Base-by-base conservation (phyloP, 768 basidiomycete genomes). In the Glaciozyma antarctica region DNA sequence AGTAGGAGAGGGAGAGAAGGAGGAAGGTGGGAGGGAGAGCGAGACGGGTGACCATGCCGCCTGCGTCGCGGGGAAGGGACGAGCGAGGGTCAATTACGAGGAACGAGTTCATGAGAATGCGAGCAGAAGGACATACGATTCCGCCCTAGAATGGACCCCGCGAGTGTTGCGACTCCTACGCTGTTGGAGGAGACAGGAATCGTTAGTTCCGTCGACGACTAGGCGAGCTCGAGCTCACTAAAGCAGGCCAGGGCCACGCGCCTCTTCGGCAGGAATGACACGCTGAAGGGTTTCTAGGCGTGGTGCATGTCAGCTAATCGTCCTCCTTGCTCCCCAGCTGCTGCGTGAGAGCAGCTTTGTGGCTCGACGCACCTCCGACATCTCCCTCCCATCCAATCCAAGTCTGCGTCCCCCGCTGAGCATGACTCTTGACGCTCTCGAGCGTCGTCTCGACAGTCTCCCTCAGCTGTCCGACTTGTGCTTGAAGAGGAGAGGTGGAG, bases 351-450 rank as follows among this genome's bases (percentile, higher is more conserved):
- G 32, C 32, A 9, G 32, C 5, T 32, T 32, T 9, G 32, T 32
- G 32, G 32, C 38, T 41, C 38, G 21, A 76, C 79, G 70, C 76
- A 93, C 93, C 78, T 78, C 95, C 93, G 41, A 93, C 85, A 12
- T 82, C 81, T 70, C 87, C 82, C 75, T 97, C 94, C 41, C 91
- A 80, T 17, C 82, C 83, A 72, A 98, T 88, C 91, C 91, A 94
- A 67, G 81, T 81, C 41, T 85, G 82, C 22, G 94, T 83, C 52
- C 84, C 83, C 1, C 80, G 81, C 69, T 91, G 88, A 28, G 91
- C 84, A 56, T 83, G 81, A 2, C 80, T 78, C 62, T 84, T 82
- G n/a, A 83, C 82, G 38, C 38, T 15, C 38, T 34, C 84, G 81
- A 7, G 75, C 69, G 72, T 86, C 83, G 19, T 82, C n/a, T 82